These are phyloP conservation scores for Cylindrotheca fusiformis DNA, from an alignment of 108 stramenopile species.

Conservation along the genomic window DNA sequence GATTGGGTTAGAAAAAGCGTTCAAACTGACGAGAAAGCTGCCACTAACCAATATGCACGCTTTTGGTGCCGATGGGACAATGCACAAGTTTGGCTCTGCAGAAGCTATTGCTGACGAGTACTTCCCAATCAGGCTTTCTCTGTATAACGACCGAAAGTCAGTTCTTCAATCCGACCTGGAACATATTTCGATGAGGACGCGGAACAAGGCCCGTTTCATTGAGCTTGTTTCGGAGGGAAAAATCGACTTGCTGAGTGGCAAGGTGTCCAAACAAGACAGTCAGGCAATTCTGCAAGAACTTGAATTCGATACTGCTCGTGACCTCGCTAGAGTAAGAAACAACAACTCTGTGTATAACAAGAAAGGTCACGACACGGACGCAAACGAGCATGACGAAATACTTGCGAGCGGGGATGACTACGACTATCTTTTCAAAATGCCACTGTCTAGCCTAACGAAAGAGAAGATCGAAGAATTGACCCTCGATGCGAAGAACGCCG, in stretches of 20 bases:
- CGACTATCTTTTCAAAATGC: slow-evolving; percentile 86
- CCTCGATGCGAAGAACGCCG: slow-evolving; percentile 59
- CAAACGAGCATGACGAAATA: slow-evolving; percentile 14
- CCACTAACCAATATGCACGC: slow-evolving; percentile 90
- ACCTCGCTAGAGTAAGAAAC: slow-evolving; percentile 53
- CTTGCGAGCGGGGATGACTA: slow-evolving; percentile 36
- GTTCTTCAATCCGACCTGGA: slow-evolving; percentile 67
- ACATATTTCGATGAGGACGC: slow-evolving; percentile 47
- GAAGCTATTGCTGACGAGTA: slow-evolving; percentile 73
- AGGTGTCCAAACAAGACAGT: slow-evolving; percentile 69
- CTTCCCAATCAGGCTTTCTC: slow-evolving; percentile 68
- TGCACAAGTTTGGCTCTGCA: slow-evolving; percentile 63
- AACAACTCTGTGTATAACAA: slow-evolving; percentile 32
- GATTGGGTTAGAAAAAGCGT: slow-evolving; percentile 51
- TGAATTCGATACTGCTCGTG: slow-evolving; percentile 48
- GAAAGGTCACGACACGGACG: slow-evolving; percentile 4
- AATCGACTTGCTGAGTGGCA: slow-evolving; percentile 66
- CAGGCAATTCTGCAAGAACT: slow-evolving; percentile 53
- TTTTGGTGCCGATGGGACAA: slow-evolving; percentile 57
- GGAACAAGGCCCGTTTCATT: slow-evolving; percentile 84
- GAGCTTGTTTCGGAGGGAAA: slow-evolving; percentile 59
- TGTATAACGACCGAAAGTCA: slow-evolving; percentile 79
- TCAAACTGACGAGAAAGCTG: slow-evolving; percentile 62
- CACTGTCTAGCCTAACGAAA: slow-evolving; percentile 70
- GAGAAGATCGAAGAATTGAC: slow-evolving; percentile 71